Percentiles rank a stretch among this genome's conserved stretches.
Evolutionary conservation across 257 asterid species (phyloP).

Genomic region (Forsythia suspensa): DNA sequence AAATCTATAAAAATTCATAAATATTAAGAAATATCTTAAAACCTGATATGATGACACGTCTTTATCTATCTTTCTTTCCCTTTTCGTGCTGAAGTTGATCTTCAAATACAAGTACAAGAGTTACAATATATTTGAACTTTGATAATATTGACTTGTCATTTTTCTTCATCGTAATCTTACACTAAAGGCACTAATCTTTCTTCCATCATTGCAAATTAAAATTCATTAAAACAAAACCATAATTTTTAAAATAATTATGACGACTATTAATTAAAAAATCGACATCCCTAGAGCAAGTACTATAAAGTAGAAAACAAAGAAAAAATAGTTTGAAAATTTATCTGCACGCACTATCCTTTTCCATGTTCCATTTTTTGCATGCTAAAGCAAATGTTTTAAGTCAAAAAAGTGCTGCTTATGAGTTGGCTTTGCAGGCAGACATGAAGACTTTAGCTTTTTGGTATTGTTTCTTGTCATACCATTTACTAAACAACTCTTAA

Average conservation of each 20-base stretch:
- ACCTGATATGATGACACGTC: too few relatives aligned
- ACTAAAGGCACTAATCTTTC: neutral
- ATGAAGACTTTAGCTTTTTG: constrained; percentile 11
- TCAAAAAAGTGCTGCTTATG: neutral
- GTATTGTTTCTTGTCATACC: constrained; percentile 17
- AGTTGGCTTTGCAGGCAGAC: constrained; percentile 17
- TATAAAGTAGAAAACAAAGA: neutral
- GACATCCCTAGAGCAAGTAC: neutral
- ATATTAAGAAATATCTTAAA: too few relatives aligned
- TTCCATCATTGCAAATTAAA: neutral
- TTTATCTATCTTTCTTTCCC: too few relatives aligned
- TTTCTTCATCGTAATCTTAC: too few relatives aligned
- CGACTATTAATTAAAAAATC: neutral
- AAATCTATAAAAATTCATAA: too few relatives aligned
- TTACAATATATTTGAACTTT: too few relatives aligned
- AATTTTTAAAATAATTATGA: neutral
- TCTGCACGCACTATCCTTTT: neutral
- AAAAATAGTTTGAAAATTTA: neutral
- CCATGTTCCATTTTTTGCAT: neutral
- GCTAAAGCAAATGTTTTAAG: constrained; percentile 3
- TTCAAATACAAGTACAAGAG: too few relatives aligned
- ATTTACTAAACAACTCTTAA: neutral
- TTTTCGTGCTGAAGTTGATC: too few relatives aligned
- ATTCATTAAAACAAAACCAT: neutral
- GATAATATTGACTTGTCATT: too few relatives aligned